Evolutionary conservation across 345 rosid species (phyloP), one percentile per base, ranked within the genome.

Genomic region (Moricandia arvensis): DNA sequence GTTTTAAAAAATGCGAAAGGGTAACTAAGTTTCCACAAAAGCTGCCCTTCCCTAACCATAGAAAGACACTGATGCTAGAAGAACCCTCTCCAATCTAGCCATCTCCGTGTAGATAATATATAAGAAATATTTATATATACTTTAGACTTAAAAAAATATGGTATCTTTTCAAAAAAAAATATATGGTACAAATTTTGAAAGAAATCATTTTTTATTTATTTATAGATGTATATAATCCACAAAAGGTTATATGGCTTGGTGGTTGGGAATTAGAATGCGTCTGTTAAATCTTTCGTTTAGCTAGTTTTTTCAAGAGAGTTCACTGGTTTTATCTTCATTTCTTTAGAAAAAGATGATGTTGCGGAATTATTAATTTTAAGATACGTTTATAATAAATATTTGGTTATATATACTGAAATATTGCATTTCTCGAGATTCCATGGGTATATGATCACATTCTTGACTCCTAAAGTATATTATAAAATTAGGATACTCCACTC

Each of bases 1-100:
- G 10, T 47, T 51, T 21, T 4, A 35, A 1, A 61, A 68, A 30
- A 1, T 38, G 59, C 24, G 53, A 77, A 71, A 71, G 76, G 80
- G 67, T 71, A 45, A 33, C 35, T 70, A 76, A 55, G 59, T 41
- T 55, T 57, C 61, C 8, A 64, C 60, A 77, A 65, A 77, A 77
- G 73, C 55, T 63, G 72, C 63, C 76, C 68, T 71, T 77, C 80
- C 68, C 80, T 71, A 27, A 71, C 76, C 68, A 77, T 75, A 71
- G 55, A 77, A 71, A 77, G 68, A 15, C 80, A 77, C 63, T 77
- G 26, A 59, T 71, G 66, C 65, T 58, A 15, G 51, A 71, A 77
- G 63, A 72, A 59, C 57, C 45, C 55, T 65, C 72, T 65, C 68
- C 76, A 66, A 18, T 63, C 65, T 69, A 71, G 27, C 75, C 11